Base-by-base conservation (phyloP, 495 filamentous ascomycete genomes). In the Penicillium ochrochloron region DNA sequence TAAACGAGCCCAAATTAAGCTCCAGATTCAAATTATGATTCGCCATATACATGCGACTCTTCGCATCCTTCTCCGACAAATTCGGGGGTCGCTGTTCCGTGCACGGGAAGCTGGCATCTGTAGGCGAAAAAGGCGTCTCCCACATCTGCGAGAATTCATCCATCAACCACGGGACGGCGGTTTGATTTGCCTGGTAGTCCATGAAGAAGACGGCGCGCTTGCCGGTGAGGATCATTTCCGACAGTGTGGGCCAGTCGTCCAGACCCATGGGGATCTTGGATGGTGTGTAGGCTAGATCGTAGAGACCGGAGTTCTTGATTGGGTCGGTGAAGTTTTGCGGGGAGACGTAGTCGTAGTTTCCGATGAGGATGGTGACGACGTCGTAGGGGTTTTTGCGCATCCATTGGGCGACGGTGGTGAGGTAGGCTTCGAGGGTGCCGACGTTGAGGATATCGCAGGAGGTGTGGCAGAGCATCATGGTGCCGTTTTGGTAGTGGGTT, bases 1-100 rank as follows among this genome's bases (percentile, higher is more conserved):
- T 79, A 15, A 81, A 59, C 6, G 86, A 86, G 0, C 85, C 82
- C 44, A 93, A 68, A 37, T 80, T 82, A 35, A 96, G 78, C 66
- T 93, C 84, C 50, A 89, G 76, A 72, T 96, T 96, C 27, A 97
- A 78, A 72, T 97, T 97, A 74, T 98, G 94, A 67, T 98, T 98
- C 62, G 92, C 91, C 78, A 97, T 88, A 63, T 96, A 96, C 81
- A 97, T 82, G 54, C 90, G 80, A 6, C 83, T 80, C 61, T 78
- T 74, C 1, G 86, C 85, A 29, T 87, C 81, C 7, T 81, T 70
- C 0, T 31, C 9, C 14, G 75, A 69, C 60, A 94, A 73, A 6
- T 83, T 81, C 0, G 92, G 88, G 21, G 88, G 88, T 3, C 88
- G 79, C 66, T 88, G 80, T 59, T 79, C 68, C 0, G 79, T 84